Percentiles rank a stretch among this genome's conserved stretches.
These are phyloP conservation scores for Chlorella sp. DNA, from an alignment of 139 green algal species.

Conservation along the genomic window DNA sequence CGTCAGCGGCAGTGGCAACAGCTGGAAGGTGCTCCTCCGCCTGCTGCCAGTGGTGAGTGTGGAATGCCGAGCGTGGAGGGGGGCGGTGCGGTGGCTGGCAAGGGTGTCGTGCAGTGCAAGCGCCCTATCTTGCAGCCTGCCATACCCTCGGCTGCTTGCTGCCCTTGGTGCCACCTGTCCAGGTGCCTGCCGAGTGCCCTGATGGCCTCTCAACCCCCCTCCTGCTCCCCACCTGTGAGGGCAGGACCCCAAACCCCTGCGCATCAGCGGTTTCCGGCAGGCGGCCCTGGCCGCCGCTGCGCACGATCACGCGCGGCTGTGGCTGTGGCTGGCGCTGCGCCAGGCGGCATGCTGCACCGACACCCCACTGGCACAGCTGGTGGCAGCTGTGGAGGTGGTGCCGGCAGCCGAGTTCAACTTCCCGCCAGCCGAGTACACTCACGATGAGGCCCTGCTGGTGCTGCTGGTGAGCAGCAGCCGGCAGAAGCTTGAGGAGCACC, in stretches of 20 bases:
- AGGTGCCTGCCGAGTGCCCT: too few species aligned
- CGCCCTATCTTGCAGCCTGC: too few species aligned
- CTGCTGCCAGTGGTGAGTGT: too few species aligned
- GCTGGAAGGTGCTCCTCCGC: too few species aligned
- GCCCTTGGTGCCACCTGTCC: too few species aligned
- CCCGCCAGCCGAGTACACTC: background rate
- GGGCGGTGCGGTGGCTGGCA: too few species aligned
- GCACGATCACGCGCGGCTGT: slow-evolving; percentile 5
- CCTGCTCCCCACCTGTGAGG: too few species aligned
- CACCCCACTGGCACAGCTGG: background rate
- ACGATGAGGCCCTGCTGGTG: background rate
- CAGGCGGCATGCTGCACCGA: background rate
- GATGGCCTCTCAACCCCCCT: too few species aligned
- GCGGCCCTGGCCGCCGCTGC: background rate
- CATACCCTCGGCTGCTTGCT: too few species aligned
- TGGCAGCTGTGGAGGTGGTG: background rate
- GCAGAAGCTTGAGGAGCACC: slow-evolving; percentile 12
- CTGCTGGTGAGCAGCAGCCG: background rate
- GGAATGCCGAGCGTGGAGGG: too few species aligned
- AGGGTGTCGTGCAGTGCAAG: too few species aligned
- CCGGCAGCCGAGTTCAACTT: background rate
- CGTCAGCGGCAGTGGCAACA: too few species aligned
- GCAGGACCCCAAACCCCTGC: background rate
- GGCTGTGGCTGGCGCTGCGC: slow-evolving; percentile 23
- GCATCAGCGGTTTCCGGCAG: background rate